Conservation (phyloP, 441 rosid species). For the Populus hybrid region DNA sequence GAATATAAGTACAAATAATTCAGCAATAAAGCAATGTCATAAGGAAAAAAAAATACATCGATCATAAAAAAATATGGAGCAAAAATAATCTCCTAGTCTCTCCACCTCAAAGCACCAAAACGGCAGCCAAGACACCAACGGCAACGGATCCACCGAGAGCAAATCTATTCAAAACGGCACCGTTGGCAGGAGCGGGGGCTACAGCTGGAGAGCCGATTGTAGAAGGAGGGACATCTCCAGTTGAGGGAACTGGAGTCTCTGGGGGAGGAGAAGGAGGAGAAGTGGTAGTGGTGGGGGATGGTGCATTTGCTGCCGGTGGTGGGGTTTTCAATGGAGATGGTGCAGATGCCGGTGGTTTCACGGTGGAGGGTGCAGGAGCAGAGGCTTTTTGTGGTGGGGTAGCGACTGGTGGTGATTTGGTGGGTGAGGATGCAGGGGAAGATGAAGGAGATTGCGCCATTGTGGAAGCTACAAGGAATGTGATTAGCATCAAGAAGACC, state of each 20-base stretch:
- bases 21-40: background rate
- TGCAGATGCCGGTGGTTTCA: conserved; percentile 7
- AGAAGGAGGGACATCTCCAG: background rate
- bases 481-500: conserved; percentile 1
- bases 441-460: conserved; percentile 22
- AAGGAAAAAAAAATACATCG: background rate
- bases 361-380: background rate
- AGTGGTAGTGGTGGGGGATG: conserved; percentile 11
- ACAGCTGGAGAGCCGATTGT: conserved; percentile 26
- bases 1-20: background rate
- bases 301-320: background rate
- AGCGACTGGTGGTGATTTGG: conserved; percentile 7
- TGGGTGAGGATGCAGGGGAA: conserved; percentile 17
- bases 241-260: conserved; percentile 25
- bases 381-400: background rate
- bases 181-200: conserved; percentile 36
- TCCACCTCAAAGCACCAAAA: background rate
- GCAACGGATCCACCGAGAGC: conserved; percentile 10
- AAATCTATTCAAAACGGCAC: conserved; percentile 13
- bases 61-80: background rate
- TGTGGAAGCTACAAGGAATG: background rate
- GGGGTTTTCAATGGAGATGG: background rate
- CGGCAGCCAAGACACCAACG: background rate
- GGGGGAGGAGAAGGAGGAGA: conserved; percentile 27
- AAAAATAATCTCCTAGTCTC: background rate